Evolutionary conservation across 495 filamentous ascomycete genomes (phyloP).

Genomic region (Pyrenula massariospora): DNA sequence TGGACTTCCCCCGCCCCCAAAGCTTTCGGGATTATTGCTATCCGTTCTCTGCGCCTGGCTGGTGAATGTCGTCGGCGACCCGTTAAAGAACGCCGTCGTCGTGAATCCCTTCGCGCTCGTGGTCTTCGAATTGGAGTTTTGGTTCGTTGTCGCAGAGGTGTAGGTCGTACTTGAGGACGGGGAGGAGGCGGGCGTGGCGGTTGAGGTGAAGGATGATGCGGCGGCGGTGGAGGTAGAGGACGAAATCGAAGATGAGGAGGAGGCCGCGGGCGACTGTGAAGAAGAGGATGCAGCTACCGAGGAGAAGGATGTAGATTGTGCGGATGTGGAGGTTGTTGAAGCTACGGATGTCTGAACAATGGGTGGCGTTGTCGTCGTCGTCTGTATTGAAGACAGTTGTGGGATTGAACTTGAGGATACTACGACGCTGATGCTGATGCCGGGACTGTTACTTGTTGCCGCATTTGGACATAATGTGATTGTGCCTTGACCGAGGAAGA

Average conservation of each 20-base stretch:
- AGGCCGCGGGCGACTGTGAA: conserved; percentile 1
- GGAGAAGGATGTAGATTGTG: conserved; percentile 1
- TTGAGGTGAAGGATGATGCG: neutral
- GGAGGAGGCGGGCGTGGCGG: neutral
- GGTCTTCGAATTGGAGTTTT: neutral
- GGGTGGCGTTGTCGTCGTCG: neutral
- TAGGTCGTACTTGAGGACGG: neutral
- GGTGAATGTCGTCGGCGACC: neutral
- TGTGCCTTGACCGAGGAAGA: conserved; percentile 9
- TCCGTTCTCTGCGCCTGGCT: neutral
- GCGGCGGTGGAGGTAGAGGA: neutral
- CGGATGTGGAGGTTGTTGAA: neutral
- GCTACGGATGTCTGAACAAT: neutral
- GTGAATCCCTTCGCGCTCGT: neutral
- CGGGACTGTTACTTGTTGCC: neutral
- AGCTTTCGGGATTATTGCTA: conserved; percentile 1
- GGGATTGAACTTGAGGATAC: neutral
- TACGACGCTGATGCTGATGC: neutral
- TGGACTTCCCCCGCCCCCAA: conserved; percentile 5
- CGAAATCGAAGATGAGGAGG: neutral
- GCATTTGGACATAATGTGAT: conserved; percentile 13
- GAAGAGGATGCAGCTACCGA: neutral
- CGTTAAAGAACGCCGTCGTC: neutral
- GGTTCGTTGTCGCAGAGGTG: neutral
- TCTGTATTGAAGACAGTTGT: neutral